A percentile compares a stretch with the other conserved stretches of the same genome.
Conservation (phyloP, 345 rosid genomes). For the Pistacia atlantica region DNA sequence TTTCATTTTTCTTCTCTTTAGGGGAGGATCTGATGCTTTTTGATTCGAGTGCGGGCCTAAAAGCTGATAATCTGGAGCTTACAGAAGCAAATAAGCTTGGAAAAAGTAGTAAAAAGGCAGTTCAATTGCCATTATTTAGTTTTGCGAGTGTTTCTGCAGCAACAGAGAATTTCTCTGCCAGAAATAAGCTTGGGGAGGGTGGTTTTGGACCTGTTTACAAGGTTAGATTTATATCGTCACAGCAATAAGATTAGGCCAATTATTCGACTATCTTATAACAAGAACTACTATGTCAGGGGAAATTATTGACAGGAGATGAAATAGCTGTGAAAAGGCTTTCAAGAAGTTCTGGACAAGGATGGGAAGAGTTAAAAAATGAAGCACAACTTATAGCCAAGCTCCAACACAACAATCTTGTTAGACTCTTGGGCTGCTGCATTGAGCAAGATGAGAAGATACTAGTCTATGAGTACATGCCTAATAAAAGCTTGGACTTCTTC, state of each 20-base stretch:
- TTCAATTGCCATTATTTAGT: constrained; percentile 40
- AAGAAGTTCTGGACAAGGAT: too few species aligned
- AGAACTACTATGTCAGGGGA: constrained; percentile 32
- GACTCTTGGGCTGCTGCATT: constrained; percentile 45
- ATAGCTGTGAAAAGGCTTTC: too few species aligned
- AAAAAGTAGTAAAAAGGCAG: constrained; percentile 21
- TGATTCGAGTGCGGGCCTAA: neutral
- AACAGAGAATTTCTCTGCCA: constrained; percentile 36
- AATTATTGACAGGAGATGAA: constrained; percentile 14
- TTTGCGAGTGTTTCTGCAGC: constrained; percentile 44
- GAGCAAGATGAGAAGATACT: constrained; percentile 34
- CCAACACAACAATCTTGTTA: constrained; percentile 31
- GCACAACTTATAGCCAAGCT: constrained; percentile 46
- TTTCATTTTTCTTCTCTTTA: neutral
- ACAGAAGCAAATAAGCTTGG: constrained; percentile 15
- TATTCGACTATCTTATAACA: too few species aligned
- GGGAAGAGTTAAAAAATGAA: constrained; percentile 20
- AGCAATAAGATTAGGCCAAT: too few species aligned
- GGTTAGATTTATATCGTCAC: constrained; percentile 17
- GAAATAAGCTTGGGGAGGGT: constrained; percentile 51
- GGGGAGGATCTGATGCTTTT: constrained; percentile 19
- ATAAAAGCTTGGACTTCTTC: constrained; percentile 40
- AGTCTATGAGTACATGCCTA: constrained; percentile 41
- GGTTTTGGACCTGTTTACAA: constrained; percentile 60
- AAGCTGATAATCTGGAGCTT: neutral